A percentile compares a stretch with the other conserved stretches of the same genome.
phyloP scores from a whole-genome alignment of 768 basidiomycete genomes.

The Pleurotus pulmonarius region DNA sequence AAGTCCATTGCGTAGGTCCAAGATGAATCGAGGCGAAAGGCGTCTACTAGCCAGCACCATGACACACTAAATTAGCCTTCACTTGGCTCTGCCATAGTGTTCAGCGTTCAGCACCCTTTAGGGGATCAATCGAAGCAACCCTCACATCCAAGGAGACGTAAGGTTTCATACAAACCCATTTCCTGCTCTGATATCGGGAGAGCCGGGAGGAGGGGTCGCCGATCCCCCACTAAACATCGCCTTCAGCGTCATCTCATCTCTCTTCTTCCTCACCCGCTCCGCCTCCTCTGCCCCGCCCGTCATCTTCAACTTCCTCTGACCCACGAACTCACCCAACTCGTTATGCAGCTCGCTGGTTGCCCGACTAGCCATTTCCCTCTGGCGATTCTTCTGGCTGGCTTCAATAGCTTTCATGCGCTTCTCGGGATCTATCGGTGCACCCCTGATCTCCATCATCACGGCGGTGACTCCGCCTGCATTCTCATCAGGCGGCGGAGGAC shows the following conservation, averaged over 20 bases:
- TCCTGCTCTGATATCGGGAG: not conserved
- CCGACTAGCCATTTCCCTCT: conserved; percentile 67
- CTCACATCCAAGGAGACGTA: not conserved
- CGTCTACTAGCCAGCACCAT: no score
- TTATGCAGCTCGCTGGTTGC: conserved; percentile 76
- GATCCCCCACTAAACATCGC: conserved; percentile 72
- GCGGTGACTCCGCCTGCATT: conserved; percentile 64
- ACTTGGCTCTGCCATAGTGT: no score
- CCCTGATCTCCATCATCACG: conserved; percentile 87
- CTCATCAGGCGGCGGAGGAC: conserved; percentile 60
- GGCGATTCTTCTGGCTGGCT: conserved; percentile 75
- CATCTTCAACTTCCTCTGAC: conserved; percentile 85
- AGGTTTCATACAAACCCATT: not conserved
- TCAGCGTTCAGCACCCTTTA: no score
- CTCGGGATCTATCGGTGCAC: conserved; percentile 78
- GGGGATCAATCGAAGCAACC: no score
- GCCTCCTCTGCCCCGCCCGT: conserved; percentile 92
- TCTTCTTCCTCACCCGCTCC: conserved; percentile 82
- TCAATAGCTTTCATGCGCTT: conserved; percentile 90
- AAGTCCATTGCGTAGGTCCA: no score
- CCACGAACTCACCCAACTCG: conserved; percentile 85
- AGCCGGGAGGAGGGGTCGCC: not conserved
- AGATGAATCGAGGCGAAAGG: no score
- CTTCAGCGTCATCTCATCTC: conserved; percentile 81
- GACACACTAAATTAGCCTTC: no score